These are phyloP conservation scores for Acanthamoeba culbertsoni DNA, from an alignment of 208 protist genomes.

Conservation along the genomic window DNA sequence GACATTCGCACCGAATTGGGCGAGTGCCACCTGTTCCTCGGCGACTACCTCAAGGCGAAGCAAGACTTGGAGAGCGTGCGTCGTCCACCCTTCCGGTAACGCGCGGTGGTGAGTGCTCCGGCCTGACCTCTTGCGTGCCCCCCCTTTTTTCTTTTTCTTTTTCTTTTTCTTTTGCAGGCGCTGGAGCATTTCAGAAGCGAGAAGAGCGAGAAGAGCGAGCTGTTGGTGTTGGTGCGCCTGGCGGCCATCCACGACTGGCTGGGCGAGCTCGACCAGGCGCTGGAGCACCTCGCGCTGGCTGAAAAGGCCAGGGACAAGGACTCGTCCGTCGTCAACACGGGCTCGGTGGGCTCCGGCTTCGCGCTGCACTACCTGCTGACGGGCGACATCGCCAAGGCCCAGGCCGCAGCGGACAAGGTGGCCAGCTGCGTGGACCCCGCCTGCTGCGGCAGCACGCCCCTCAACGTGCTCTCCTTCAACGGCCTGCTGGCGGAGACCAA, in stretches of 20 bases:
- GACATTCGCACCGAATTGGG: background rate
- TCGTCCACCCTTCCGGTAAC: background rate
- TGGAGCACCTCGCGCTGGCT: background rate
- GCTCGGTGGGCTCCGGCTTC: background rate
- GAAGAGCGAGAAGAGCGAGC: conserved; percentile 31
- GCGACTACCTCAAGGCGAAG: background rate
- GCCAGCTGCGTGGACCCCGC: background rate
- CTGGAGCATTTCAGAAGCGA: background rate
- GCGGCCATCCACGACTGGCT: conserved; percentile 26
- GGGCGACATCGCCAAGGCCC: background rate
- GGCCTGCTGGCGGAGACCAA: background rate
- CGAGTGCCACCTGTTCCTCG: conserved; percentile 20
- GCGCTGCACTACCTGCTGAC: background rate
- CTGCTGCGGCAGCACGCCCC: background rate
- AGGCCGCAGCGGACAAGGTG: background rate
- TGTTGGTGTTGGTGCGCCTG: background rate
- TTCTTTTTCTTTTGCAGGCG: no score
- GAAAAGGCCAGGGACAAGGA: background rate
- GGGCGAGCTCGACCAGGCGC: background rate
- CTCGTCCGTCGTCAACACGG: background rate
- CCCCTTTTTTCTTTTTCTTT: no score
- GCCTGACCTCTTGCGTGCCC: background rate
- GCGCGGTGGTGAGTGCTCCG: background rate
- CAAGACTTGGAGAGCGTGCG: background rate
- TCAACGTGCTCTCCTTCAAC: background rate